Base-by-base conservation (phyloP, 2,329 filamentous ascomycete species). In the Aspergillus fumigatus region DNA sequence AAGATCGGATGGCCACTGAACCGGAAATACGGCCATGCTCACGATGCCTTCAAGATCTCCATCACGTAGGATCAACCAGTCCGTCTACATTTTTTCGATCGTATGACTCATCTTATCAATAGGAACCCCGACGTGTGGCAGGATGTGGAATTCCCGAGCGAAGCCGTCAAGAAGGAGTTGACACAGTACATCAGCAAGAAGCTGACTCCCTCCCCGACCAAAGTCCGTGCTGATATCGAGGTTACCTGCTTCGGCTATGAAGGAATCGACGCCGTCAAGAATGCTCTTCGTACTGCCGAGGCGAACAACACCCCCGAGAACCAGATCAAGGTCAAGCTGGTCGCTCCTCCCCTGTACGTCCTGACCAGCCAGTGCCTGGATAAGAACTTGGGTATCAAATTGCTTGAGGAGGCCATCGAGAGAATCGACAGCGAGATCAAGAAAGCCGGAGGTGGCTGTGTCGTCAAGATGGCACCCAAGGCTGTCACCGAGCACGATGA, bases 401-500 rank as follows among this genome's bases (percentile, higher is more conserved):
- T 88, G 61, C 80, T 99, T 65, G 90, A 96, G 75, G 88, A 91
- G 70, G 91, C 94, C 19, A 99, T 99, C 67, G 82, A 89, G 69
- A 90, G 92, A 67, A 92, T 99, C 68, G 84, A 88, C 67, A 83
- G 80, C 70, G 92, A 83, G 75, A 99, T 99, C 72, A 85, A 87
- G 72, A 81, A 77, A 48, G 84, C 89, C 0, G 89, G 89, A 53
- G 94, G 94, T 59, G 86, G 85, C 71, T 88, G 93, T 70, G 84
- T 88, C 47, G 88, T 97, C 67, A 96, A 95, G 86, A 99, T 99
- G 94, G 92, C 94, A 69, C 94, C 94, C 65, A 97, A 97, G 86
- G 94, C 95, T 4, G 94, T 99, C 60, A 99, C 94, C 1, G 95
- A 97, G 83, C 95, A 92, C 75, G 95, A 99, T 70, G 94, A 99